phyloP scores from a whole-genome alignment of 2,329 filamentous ascomycete species.

The Alternaria triticimaculans region DNA sequence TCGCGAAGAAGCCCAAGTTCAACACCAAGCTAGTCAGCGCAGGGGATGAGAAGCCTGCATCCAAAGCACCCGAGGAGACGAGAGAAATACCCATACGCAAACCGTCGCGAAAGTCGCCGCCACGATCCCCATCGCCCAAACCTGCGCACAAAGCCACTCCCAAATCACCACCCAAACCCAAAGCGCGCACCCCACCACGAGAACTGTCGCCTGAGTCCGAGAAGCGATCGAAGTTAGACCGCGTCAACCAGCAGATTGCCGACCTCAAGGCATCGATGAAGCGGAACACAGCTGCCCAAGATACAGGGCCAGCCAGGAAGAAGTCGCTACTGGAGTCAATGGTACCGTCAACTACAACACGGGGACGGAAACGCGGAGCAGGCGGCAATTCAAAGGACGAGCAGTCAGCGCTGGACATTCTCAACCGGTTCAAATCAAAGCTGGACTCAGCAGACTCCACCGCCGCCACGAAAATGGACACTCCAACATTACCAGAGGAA shows the following conservation, averaged over 20 bases:
- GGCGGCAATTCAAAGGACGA: conserved; percentile 62
- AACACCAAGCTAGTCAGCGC: conserved; percentile 73
- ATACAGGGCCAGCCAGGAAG: conserved; percentile 51
- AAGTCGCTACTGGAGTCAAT: conserved; percentile 73
- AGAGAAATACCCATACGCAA: conserved; percentile 44
- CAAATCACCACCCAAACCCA: conserved; percentile 21
- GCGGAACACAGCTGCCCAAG: conserved; percentile 56
- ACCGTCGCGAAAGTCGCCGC: conserved; percentile 31
- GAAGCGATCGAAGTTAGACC: conserved; percentile 62
- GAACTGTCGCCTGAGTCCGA: conserved; percentile 50
- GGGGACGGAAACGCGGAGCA: conserved; percentile 72
- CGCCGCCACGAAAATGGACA: conserved; percentile 46
- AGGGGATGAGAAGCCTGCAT: conserved; percentile 47
- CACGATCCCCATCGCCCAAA: conserved; percentile 33
- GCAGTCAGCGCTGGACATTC: conserved; percentile 65
- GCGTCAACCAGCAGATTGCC: conserved; percentile 80
- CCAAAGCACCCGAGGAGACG: conserved; percentile 42
- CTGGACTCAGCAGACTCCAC: conserved; percentile 58
- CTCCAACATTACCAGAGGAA: conserved; percentile 25
- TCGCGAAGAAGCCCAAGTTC: conserved; percentile 78
- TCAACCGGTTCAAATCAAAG: conserved; percentile 81
- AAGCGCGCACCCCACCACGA: conserved; percentile 35
- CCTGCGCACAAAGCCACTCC: conserved; percentile 17
- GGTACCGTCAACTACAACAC: conserved; percentile 74
- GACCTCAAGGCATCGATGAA: conserved; percentile 83